Percentiles rank a stretch among this genome's conserved stretches.
Evolutionary conservation across 108 stramenopile genomes (phyloP).

Genomic region (Nannochloropsis oceanica): DNA sequence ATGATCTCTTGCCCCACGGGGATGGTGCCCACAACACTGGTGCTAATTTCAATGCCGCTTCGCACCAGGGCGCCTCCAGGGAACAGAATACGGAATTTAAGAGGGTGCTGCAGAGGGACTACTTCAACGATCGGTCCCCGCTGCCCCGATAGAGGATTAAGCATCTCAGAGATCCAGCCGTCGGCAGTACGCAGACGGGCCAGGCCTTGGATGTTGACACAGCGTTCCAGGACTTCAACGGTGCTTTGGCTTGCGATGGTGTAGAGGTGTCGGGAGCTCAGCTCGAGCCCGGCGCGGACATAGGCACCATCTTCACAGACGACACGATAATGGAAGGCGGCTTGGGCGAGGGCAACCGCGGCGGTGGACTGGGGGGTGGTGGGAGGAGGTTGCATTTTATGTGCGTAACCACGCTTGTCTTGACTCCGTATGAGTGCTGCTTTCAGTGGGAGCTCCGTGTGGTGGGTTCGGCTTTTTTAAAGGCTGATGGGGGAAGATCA

Average conservation of each 20-base stretch:
- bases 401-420: background rate
- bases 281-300: slow-evolving; percentile 57
- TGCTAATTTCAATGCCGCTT: slow-evolving; percentile 53
- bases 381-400: background rate
- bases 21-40: slow-evolving; percentile 43
- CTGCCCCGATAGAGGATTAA: slow-evolving; percentile 68
- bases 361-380: background rate
- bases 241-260: slow-evolving; percentile 55
- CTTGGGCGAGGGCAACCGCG: background rate
- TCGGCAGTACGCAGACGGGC: slow-evolving; percentile 41
- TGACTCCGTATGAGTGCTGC: no score
- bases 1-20: slow-evolving; percentile 38
- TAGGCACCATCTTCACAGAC: slow-evolving; percentile 56
- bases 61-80: slow-evolving; percentile 52
- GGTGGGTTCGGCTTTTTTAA: no score
- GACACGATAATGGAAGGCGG: slow-evolving; percentile 8
- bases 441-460: no score
- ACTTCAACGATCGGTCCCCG: slow-evolving; percentile 54
- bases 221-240: slow-evolving; percentile 45
- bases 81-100: slow-evolving; percentile 41
- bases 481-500: no score
- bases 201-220: slow-evolving; percentile 57
- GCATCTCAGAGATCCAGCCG: slow-evolving; percentile 68
- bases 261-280: slow-evolving; percentile 42
- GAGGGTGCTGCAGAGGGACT: slow-evolving; percentile 51